These are phyloP conservation scores for Dispira simplex DNA, from an alignment of 192 early-diverging fungal genomes.

Conservation along the genomic window DNA sequence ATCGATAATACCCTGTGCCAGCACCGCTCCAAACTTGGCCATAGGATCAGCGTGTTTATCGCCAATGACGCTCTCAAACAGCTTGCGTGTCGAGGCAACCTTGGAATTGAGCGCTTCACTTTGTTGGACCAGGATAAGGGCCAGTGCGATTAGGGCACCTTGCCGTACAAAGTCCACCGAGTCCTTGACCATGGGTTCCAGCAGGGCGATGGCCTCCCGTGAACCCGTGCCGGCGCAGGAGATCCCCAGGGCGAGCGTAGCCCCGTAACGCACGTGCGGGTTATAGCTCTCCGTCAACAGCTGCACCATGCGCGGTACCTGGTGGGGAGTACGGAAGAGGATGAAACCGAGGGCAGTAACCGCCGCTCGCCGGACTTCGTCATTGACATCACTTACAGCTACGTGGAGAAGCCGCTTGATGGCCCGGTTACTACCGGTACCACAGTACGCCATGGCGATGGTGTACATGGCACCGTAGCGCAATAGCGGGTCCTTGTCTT, in stretches of 20 bases:
- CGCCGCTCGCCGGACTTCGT: constrained; percentile 98
- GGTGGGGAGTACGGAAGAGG: constrained; percentile 77
- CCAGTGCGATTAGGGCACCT: constrained; percentile 86
- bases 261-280: constrained; percentile 96
- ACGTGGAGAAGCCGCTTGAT: constrained; percentile 89
- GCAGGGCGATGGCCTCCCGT: constrained; percentile 74
- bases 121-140: constrained; percentile 93
- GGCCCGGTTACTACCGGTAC: constrained; percentile 95
- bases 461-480: constrained; percentile 96
- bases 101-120: constrained; percentile 72
- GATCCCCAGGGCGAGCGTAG: constrained; percentile 90
- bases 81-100: constrained; percentile 70
- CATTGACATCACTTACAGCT: constrained; percentile 96
- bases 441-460: constrained; percentile 94
- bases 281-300: constrained; percentile 95
- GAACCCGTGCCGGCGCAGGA: constrained; percentile 92
- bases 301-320: constrained; percentile 98
- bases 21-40: constrained; percentile 88
- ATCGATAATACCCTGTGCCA: constrained; percentile 96
- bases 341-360: constrained; percentile 95
- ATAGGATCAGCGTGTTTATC: constrained; percentile 89
- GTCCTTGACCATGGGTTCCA: constrained; percentile 97
- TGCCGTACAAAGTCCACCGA: constrained; percentile 95
- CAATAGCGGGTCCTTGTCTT: constrained; percentile 90
- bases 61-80: constrained; percentile 74